phyloP scores from a whole-genome alignment of 2,329 filamentous ascomycete genomes.

The Sarocladiaceae sp. region DNA sequence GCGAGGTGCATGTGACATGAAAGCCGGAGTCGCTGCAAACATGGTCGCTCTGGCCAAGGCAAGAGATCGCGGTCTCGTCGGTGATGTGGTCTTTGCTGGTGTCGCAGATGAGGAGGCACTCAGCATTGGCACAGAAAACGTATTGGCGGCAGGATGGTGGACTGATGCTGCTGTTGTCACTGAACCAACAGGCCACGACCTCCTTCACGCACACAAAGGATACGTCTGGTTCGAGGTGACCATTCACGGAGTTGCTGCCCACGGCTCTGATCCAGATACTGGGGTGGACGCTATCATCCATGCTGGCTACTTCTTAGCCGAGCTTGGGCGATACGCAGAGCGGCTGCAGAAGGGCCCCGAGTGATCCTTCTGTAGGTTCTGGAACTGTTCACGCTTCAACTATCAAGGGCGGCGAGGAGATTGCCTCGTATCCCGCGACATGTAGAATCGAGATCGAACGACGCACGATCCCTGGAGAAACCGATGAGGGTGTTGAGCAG shows the following conservation, averaged over 20 bases:
- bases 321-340: slow-evolving; percentile 34
- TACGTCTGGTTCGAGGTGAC: slow-evolving; percentile 42
- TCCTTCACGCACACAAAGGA: slow-evolving; percentile 45
- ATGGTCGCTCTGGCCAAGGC: slow-evolving; percentile 36
- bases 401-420: slow-evolving; percentile 47
- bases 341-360: too few species aligned
- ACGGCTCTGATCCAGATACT: slow-evolving; percentile 37
- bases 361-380: slow-evolving; percentile 29
- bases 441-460: slow-evolving; percentile 45
- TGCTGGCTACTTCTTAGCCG: slow-evolving; percentile 41
- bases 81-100: slow-evolving; percentile 48
- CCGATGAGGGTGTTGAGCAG: slow-evolving; percentile 25
- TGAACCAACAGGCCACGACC: slow-evolving; percentile 40
- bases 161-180: slow-evolving; percentile 47
- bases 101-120: slow-evolving; percentile 50
- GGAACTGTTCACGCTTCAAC: slow-evolving; percentile 42
- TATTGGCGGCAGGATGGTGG: slow-evolving; percentile 47
- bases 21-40: slow-evolving; percentile 42
- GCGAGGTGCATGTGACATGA: slow-evolving; percentile 48
- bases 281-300: slow-evolving; percentile 47
- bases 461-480: slow-evolving; percentile 42
- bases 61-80: slow-evolving; percentile 33
- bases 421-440: slow-evolving; percentile 45
- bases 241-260: slow-evolving; percentile 35
- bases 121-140: slow-evolving; percentile 46